A percentile compares a stretch with the other conserved stretches of the same genome.
Evolutionary conservation across 2,329 filamentous ascomycete genomes (phyloP).

Genomic region (Dactylellina leptospora): DNA sequence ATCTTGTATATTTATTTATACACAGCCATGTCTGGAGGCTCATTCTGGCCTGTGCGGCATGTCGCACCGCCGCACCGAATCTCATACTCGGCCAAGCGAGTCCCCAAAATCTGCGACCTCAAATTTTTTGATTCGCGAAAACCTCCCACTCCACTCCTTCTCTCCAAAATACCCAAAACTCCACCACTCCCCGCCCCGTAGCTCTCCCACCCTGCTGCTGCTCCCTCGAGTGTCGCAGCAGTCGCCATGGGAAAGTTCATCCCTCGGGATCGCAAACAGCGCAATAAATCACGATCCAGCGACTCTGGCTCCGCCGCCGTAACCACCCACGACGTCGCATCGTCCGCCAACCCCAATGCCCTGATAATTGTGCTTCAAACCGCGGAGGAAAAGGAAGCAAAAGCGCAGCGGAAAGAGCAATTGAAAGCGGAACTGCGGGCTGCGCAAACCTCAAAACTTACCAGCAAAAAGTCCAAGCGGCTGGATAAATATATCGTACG

Average conservation of each 20-base stretch:
- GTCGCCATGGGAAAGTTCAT: slow-evolving; percentile 52
- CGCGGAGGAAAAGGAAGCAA: slow-evolving; percentile 45
- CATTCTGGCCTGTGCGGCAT: slow-evolving; percentile 15
- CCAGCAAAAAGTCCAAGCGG: slow-evolving; percentile 72
- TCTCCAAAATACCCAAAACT: background rate
- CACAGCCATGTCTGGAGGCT: too few species aligned
- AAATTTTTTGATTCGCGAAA: slow-evolving; percentile 50
- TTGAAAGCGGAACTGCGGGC: slow-evolving; percentile 67
- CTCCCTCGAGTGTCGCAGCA: background rate
- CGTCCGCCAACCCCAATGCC: slow-evolving; percentile 42
- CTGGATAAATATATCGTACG: slow-evolving; percentile 73
- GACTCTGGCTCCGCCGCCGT: slow-evolving; percentile 9
- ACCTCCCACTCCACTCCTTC: slow-evolving; percentile 3
- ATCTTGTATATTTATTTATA: too few species aligned
- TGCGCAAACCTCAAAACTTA: slow-evolving; percentile 66
- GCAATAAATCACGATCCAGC: slow-evolving; percentile 46
- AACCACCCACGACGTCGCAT: slow-evolving; percentile 30
- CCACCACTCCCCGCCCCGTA: background rate
- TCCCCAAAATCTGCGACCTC: slow-evolving; percentile 23
- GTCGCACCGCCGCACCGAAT: slow-evolving; percentile 32
- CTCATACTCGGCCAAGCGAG: slow-evolving; percentile 23
- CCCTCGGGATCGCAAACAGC: slow-evolving; percentile 48
- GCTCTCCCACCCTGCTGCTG: background rate
- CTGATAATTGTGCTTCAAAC: slow-evolving; percentile 40
- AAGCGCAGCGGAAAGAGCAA: slow-evolving; percentile 40